phyloP scores from a whole-genome alignment of 306 rosid species.

The Calophaca sinica region DNA sequence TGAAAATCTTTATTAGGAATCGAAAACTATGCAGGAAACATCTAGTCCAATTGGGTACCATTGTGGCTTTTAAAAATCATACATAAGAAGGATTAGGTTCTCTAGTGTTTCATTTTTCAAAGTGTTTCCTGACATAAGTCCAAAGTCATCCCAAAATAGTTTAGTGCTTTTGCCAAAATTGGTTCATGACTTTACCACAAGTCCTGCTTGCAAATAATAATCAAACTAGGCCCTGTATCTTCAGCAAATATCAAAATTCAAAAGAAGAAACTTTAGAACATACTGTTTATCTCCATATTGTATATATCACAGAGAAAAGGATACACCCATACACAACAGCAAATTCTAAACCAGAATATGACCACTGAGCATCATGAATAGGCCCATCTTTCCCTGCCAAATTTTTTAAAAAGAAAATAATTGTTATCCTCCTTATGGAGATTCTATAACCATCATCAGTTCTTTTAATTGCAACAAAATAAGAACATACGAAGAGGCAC shows the following conservation, averaged over 20 bases:
- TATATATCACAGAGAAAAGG: constrained; percentile 56
- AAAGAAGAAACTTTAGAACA: constrained; percentile 8
- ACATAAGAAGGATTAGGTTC: constrained; percentile 15
- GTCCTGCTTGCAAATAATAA: constrained; percentile 15
- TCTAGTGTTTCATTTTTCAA: constrained; percentile 1
- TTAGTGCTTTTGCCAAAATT: constrained; percentile 15
- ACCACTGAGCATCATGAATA: constrained; percentile 96
- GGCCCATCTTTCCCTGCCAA: constrained; percentile 98
- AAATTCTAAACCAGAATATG: constrained; percentile 81
- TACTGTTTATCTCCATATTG: not conserved
- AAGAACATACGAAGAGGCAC: constrained; percentile 88
- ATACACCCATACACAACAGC: constrained; percentile 83
- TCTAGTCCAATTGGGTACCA: constrained; percentile 18
- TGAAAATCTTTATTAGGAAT: constrained; percentile 4
- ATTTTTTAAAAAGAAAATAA: constrained; percentile 28
- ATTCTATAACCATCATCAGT: constrained; percentile 34
- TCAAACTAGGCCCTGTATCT: constrained; percentile 21
- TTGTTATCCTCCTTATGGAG: constrained; percentile 24
- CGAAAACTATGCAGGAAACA: constrained; percentile 32
- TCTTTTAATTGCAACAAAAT: constrained; percentile 1
- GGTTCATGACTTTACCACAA: constrained; percentile 25
- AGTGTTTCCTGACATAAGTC: constrained; percentile 33
- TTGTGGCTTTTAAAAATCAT: constrained; percentile 27
- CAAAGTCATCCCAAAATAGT: constrained; percentile 35
- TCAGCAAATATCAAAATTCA: constrained; percentile 35